Base-by-base conservation (phyloP, 371 early-diverging fungal genomes). In the Syncephalastrum monosporum region DNA sequence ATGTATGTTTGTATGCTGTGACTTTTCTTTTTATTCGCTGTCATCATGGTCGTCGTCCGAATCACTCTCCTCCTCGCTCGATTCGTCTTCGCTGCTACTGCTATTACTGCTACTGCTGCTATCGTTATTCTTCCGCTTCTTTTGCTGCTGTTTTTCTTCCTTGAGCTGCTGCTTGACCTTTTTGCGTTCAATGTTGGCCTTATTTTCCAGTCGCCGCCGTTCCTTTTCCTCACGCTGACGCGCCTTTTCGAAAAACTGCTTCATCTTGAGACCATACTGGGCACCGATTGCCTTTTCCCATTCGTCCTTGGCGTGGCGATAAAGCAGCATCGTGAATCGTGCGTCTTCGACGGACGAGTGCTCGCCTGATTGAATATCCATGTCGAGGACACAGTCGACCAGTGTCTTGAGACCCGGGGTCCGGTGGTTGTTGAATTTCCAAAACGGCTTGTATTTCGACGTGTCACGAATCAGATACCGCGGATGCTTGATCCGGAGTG, bases 331-430 rank as follows among this genome's bases (percentile, higher is more conserved):
- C 5, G 96, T 84, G 27, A 90, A 90, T 58, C 87, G 79, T 2
- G 98, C 98, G 72, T 98, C 99, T 56, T 91, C 91, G 2, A 92
- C 90, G n/a, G 94, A 92, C 10, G 90, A 92, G 70, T 98, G 98
- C 58, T 76, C 79, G n/a, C 92, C 95, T 7, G 77, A 66, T 66
- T 97, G 97, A 64, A 97, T 95, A 23, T 78, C 74, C 29, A 95
- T 67, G 6, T 86, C 86, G 49, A 97, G 63, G 21, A 91, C 58
- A 41, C 84, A 71, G n/a, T 84, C 75, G 0, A 94, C 94, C 56
- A 97, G 68, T 53, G 75, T 83, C 53, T 86, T 84, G 59, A 97
- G 75, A 24, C 90, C 82, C 5, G 93, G 92, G 10, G 86, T 73
- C 16, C 82, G 67, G 10, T 91, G 91, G 15, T 78, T 77, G n/a